A percentile compares a stretch with the other conserved stretches of the same genome.
These are phyloP conservation scores for Sungouiozyma ichnusensis DNA, from an alignment of 805 yeast species.

Conservation along the genomic window DNA sequence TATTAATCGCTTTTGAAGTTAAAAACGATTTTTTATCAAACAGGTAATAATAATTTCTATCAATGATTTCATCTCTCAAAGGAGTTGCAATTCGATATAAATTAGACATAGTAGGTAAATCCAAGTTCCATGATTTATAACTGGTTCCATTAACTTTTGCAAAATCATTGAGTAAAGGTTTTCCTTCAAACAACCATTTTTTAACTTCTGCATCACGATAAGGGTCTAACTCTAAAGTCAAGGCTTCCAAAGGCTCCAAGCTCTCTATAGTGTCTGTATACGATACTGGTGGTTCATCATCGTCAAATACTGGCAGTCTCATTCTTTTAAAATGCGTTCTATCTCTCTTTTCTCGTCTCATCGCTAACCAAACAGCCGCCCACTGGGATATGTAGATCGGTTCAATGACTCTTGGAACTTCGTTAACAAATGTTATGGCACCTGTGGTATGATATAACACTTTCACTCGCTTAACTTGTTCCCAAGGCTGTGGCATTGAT, in stretches of 20 bases:
- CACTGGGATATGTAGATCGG: slow-evolving; percentile 91
- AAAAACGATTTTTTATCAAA: slow-evolving; percentile 73
- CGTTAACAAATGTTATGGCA: slow-evolving; percentile 91
- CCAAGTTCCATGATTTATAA: slow-evolving; percentile 61
- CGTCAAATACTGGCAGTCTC: slow-evolving; percentile 94
- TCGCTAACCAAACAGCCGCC: slow-evolving; percentile 86
- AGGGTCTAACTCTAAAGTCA: slow-evolving; percentile 55
- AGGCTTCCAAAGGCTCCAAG: slow-evolving; percentile 60
- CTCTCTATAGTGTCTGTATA: slow-evolving; percentile 75
- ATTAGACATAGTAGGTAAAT: slow-evolving; percentile 49
- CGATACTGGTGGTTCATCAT: slow-evolving; percentile 86
- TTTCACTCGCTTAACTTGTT: slow-evolving; percentile 67
- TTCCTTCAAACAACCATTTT: slow-evolving; percentile 76
- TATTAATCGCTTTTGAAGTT: slow-evolving; percentile 84
- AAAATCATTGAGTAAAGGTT: slow-evolving; percentile 54
- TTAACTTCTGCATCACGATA: slow-evolving; percentile 48
- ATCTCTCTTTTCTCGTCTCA: slow-evolving; percentile 92
- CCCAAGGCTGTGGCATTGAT: slow-evolving; percentile 99
- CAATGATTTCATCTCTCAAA: slow-evolving; percentile 45
- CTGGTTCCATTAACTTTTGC: slow-evolving; percentile 63
- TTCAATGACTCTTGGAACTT: slow-evolving; percentile 81
- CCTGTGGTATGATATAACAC: slow-evolving; percentile 88
- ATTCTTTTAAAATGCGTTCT: slow-evolving; percentile 81
- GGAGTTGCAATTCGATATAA: slow-evolving; percentile 65
- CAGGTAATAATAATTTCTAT: slow-evolving; percentile 53